Conservation (phyloP, 1,139 yeast species). For the Debaryomyces udenii region DNA sequence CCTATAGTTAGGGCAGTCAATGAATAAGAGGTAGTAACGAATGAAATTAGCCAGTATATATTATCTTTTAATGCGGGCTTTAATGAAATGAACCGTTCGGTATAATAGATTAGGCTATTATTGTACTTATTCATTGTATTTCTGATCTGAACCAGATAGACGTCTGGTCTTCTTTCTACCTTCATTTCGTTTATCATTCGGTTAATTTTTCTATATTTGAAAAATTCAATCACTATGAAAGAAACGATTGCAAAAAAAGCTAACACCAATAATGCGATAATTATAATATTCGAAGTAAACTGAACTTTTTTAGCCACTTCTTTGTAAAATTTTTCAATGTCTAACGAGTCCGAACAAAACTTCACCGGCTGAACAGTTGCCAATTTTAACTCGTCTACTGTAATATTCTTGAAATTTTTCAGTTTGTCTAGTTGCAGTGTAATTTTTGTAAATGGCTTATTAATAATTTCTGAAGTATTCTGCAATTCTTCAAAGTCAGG, state of each 20-base stretch:
- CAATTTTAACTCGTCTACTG: constrained; percentile 20
- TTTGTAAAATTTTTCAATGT: constrained; percentile 6
- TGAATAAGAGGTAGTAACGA: constrained; percentile 52
- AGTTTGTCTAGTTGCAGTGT: constrained; percentile 14
- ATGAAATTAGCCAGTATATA: constrained; percentile 51
- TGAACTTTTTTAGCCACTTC: constrained; percentile 31
- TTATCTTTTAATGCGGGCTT: constrained; percentile 7
- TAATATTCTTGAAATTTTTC: constrained; percentile 15
- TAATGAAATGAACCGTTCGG: constrained; percentile 13
- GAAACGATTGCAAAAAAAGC: constrained; percentile 37
- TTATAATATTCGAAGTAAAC: constrained; percentile 36
- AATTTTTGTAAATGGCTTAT: constrained; percentile 25
- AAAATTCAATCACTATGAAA: constrained; percentile 44
- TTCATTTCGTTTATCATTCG: constrained; percentile 27
- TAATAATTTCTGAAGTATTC: constrained; percentile 29
- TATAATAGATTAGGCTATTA: constrained; percentile 21
- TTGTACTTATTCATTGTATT: constrained; percentile 24
- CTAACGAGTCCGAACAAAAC: constrained; percentile 12
- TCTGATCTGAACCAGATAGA: constrained; percentile 3
- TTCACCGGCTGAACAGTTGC: constrained; percentile 11
- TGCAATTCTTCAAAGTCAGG: constrained; percentile 61
- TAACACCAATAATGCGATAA: constrained; percentile 40
- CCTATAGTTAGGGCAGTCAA: constrained; percentile 48
- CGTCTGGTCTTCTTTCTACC: background rate
- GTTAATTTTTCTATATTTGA: constrained; percentile 52